Evolutionary conservation across 352 stramenopile genomes (phyloP), one percentile per base, ranked within the genome.

Genomic region (Globisporangium mamillatum): DNA sequence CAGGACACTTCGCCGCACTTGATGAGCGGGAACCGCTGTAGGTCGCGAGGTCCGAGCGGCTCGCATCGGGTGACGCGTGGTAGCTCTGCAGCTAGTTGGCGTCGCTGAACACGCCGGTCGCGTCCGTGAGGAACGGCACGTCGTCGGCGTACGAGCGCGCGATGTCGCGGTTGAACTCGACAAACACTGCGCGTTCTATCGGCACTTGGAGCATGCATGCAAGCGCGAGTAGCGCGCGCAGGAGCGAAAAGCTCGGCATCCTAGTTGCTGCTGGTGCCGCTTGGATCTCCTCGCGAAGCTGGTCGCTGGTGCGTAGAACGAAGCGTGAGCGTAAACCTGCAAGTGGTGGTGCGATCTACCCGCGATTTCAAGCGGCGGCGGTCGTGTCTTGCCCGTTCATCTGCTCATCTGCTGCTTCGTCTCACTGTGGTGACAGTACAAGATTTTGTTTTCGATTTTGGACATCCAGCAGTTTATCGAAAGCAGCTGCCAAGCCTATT

Each of bases 111-210:
- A 57, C 52, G 10, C 64, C 66, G 8, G 66, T 64, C 20, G 60
- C 34, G 52, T 71, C 66, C 14, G 53, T 24, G 25, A 34, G 14
- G 36, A 71, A 71, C 16, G 63, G 41, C 7, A 20, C 32, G 20
- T 58, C 53, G 29, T 14, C n/a, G 8, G 66, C 66, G 38, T 67
- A 71, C 25, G 66, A 71, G 34, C 66, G 55, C 52, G 60, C 41
- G 29, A 67, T 25, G n/a, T 67, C 52, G 59, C 50, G 66, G 29
- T 61, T 66, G 34, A 70, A 53, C 57, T 65, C 65, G 59, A 70
- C 58, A 46, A 70, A 70, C 12, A 22, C 50, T 0, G 57, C 57
- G 12, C 10, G 46, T 5, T 27, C 38, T 6, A 69, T 8, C 4
- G 34, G 36, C 14, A 52, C 27, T 8, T 41, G 14, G 54, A 60